phyloP scores from a whole-genome alignment of 106 monocot genomes.

The Allium fistulosum region DNA sequence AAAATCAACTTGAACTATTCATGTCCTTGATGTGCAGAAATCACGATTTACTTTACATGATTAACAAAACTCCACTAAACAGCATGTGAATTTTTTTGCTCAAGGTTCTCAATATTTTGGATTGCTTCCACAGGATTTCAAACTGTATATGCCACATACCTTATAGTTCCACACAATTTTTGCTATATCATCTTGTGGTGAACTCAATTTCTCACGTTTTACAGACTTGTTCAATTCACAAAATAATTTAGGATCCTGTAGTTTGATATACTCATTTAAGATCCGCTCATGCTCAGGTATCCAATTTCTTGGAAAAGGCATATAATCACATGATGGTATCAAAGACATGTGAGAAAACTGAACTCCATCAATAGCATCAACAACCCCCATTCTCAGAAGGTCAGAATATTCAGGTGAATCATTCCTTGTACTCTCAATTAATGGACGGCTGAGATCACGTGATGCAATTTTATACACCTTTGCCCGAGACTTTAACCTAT shows the following conservation, averaged over 20 bases:
- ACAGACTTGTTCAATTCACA: slow-evolving; percentile 61
- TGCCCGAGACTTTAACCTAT: slow-evolving; percentile 89
- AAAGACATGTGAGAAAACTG: slow-evolving; percentile 83
- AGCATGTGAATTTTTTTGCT: background rate
- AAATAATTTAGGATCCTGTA: slow-evolving; percentile 84
- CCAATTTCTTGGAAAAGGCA: slow-evolving; percentile 89
- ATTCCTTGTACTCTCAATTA: slow-evolving; percentile 67
- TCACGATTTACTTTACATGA: background rate
- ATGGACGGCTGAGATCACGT: slow-evolving; percentile 70
- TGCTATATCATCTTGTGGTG: slow-evolving; percentile 73
- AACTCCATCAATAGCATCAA: slow-evolving; percentile 90
- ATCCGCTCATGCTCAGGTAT: slow-evolving; percentile 60
- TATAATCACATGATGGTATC: slow-evolving; percentile 94
- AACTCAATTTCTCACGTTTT: slow-evolving; percentile 35
- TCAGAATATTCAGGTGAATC: slow-evolving; percentile 82
- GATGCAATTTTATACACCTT: slow-evolving; percentile 87
- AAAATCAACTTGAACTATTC: background rate
- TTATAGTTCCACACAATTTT: slow-evolving; percentile 76
- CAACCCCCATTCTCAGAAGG: slow-evolving; percentile 89
- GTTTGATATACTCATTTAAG: slow-evolving; percentile 58
- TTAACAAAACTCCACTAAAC: background rate
- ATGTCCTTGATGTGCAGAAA: background rate
- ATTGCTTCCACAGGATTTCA: slow-evolving; percentile 7
- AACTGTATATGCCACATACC: slow-evolving; percentile 50
- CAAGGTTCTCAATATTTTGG: background rate